Evolutionary conservation across 2,329 filamentous ascomycete genomes (phyloP), one percentile per base, ranked within the genome.

Genomic region (Aspergillus chevalieri): DNA sequence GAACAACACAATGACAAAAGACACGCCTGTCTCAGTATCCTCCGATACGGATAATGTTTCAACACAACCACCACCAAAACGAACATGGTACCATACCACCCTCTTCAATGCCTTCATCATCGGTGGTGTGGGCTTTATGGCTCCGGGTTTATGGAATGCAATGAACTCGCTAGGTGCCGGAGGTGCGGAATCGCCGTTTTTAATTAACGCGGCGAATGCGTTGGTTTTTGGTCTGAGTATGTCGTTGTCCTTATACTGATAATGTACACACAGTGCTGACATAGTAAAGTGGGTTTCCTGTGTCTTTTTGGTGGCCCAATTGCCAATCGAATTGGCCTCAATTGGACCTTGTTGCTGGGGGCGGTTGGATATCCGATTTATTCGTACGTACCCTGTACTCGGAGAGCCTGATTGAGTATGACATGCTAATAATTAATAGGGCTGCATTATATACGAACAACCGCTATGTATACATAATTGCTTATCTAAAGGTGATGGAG

Each of bases 51-150:
- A 28, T 30, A 30, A 30, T 30, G 26, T 10, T 10, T 7, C 26
- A 30, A 30, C 26, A 30, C 7, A 8, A 12, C 8, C 10, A 30
- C 3, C 26, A 1, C 26, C 26, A 4, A 30, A 30, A 30, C 52
- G 55, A 24, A 33, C 51, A 39, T 80, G 78, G 77, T 77, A 79
- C 53, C 74, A 70, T 46, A 71, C 70, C 2, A 78, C 76, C 0
- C 67, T 80, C 1, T 79, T 78, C 68, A 78, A 80, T 57, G 76
- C 76, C 36, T 74, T 74, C 44, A 67, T 80, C 14, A 78, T 79
- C 43, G 78, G 78, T 10, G 69, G 67, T 12, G 77, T 79, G 0
- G 78, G 76, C 1, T 80, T 79, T 55, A 65, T 77, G 22, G 64
- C 64, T 5, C 64, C 64, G 0, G 64, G 64, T 0, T 60, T 81